These are phyloP conservation scores for Apophysomyces variabilis DNA, from an alignment of 371 early-diverging fungal genomes.

Conservation along the genomic window DNA sequence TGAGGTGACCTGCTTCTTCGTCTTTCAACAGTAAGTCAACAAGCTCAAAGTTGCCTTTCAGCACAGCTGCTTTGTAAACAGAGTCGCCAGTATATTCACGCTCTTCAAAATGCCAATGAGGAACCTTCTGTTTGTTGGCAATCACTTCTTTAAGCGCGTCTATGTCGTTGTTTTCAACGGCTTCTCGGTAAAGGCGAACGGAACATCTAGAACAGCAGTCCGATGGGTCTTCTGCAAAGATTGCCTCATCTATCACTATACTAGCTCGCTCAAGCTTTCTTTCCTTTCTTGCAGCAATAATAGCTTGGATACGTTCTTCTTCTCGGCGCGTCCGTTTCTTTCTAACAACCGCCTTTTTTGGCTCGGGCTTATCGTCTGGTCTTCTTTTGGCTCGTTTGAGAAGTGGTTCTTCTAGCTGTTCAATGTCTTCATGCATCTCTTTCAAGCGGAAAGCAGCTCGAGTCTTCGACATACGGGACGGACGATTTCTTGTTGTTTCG, in stretches of 20 bases:
- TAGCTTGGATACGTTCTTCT: conserved; percentile 19
- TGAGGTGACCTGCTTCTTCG: conserved; percentile 11
- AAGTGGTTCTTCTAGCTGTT: conserved; percentile 14
- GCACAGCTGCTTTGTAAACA: conserved; percentile 27
- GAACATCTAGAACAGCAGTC: conserved; percentile 47
- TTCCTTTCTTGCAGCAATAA: conserved; percentile 16
- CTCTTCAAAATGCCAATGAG: conserved; percentile 32
- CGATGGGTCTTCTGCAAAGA: conserved; percentile 12
- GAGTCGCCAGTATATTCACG: conserved; percentile 15
- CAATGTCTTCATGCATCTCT: background rate
- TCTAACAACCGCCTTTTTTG: background rate
- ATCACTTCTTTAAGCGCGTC: conserved; percentile 23
- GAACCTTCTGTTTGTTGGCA: conserved; percentile 21
- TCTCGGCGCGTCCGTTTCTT: conserved; percentile 19
- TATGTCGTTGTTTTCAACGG: conserved; percentile 26
- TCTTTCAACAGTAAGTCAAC: conserved; percentile 19
- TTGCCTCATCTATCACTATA: conserved; percentile 1
- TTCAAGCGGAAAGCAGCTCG: conserved; percentile 39
- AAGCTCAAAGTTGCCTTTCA: conserved; percentile 28
- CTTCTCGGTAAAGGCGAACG: conserved; percentile 24
- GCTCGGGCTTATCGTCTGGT: background rate
- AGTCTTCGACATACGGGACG: conserved; percentile 31
- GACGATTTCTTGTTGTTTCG: conserved; percentile 8
- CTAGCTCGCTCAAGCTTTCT: conserved; percentile 24
- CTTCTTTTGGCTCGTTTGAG: conserved; percentile 9